phyloP scores from a whole-genome alignment of 2,329 filamentous ascomycete species.

The Neospermospora avenae region DNA sequence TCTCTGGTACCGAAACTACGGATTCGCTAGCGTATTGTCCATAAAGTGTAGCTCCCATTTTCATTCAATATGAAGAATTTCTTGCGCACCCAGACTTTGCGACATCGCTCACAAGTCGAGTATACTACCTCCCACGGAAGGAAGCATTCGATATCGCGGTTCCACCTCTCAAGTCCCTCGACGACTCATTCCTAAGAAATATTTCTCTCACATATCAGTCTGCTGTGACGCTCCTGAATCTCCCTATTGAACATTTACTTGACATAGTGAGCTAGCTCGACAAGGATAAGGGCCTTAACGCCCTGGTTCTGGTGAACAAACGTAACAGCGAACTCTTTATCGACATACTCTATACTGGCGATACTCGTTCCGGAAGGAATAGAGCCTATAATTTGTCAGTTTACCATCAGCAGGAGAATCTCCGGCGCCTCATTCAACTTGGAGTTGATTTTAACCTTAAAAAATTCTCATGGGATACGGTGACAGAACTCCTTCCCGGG shows the following conservation, averaged over 20 bases:
- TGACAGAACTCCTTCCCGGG: background rate
- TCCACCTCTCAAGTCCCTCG: too few species aligned
- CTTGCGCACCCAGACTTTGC: too few species aligned
- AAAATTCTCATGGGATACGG: background rate
- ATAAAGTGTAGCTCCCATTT: too few species aligned
- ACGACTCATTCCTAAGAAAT: too few species aligned
- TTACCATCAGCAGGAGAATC: background rate
- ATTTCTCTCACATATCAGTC: too few species aligned
- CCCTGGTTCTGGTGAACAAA: background rate
- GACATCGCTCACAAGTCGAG: too few species aligned
- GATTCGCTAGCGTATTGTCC: too few species aligned
- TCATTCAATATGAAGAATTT: too few species aligned
- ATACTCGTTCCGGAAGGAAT: background rate
- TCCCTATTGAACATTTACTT: background rate
- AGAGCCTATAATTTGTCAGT: background rate
- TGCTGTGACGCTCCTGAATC: background rate
- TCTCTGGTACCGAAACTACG: too few species aligned
- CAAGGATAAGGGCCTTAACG: background rate
- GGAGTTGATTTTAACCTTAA: background rate
- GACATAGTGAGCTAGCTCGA: background rate
- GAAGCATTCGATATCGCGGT: too few species aligned
- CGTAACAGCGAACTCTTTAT: background rate
- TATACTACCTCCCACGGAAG: too few species aligned
- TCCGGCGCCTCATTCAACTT: background rate
- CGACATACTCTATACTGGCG: background rate